A percentile compares a stretch with the other conserved stretches of the same genome.
Evolutionary conservation across 179 eudicot species (phyloP).

Genomic region (Silene noctiflora): DNA sequence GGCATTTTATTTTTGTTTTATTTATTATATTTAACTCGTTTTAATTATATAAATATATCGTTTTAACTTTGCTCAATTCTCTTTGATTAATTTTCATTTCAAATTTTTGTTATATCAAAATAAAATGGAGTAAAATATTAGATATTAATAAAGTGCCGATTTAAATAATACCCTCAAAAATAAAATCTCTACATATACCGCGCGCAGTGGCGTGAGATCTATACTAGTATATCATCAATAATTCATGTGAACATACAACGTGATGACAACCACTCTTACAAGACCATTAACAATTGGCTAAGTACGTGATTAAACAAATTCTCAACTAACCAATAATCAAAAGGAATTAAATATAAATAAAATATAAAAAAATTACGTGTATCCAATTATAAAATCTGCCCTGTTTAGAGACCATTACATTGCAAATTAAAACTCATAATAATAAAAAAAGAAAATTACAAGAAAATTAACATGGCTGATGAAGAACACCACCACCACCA

Average conservation of each 20-base stretch:
- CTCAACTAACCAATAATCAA: slow-evolving; percentile 1
- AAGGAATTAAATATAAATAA: neutral
- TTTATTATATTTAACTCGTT: too few species aligned
- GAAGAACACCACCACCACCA: slow-evolving; percentile 16
- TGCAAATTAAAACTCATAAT: neutral
- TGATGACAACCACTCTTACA: slow-evolving; percentile 9
- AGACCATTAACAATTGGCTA: neutral
- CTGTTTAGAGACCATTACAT: neutral
- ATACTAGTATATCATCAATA: too few species aligned
- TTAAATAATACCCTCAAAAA: too few species aligned
- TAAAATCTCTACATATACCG: too few species aligned
- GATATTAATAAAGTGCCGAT: too few species aligned
- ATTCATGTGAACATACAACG: neutral
- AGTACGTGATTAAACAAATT: slow-evolving; percentile 7
- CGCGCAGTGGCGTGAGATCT: too few species aligned
- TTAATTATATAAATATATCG: too few species aligned
- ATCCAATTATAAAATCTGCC: neutral
- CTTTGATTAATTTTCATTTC: too few species aligned
- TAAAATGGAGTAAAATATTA: too few species aligned
- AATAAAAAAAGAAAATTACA: neutral
- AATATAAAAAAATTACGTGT: neutral
- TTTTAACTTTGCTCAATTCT: too few species aligned
- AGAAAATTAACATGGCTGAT: neutral
- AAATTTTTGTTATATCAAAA: too few species aligned
- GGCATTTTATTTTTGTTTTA: too few species aligned